Conservation (phyloP, 768 basidiomycete genomes). For the Rhizopogon vulgaris region DNA sequence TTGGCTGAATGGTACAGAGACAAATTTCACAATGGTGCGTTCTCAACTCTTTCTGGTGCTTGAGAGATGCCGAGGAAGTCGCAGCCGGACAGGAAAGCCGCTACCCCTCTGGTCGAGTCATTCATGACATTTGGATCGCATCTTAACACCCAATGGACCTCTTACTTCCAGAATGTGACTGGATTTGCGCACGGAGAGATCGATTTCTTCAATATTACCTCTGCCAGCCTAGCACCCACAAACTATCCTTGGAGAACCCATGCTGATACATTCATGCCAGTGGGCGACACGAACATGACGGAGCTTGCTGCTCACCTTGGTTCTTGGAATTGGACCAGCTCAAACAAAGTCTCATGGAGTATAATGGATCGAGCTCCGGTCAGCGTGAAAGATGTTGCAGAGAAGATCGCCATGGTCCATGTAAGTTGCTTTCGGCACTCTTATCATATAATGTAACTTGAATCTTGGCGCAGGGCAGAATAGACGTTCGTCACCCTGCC, state of each 20-base stretch:
- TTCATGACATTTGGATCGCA: slow-evolving; percentile 40
- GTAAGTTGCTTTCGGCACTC: slow-evolving; percentile 34
- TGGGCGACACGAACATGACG: slow-evolving; percentile 43
- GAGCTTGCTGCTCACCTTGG: slow-evolving; percentile 42
- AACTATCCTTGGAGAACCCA: slow-evolving; percentile 42
- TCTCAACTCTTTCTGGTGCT: background rate
- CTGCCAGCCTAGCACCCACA: slow-evolving; percentile 31
- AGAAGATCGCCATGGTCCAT: slow-evolving; percentile 55
- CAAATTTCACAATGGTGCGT: slow-evolving; percentile 63
- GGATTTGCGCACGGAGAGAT: slow-evolving; percentile 69
- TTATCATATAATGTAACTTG: background rate
- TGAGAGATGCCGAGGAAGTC: slow-evolving; percentile 2
- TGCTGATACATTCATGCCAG: slow-evolving; percentile 48
- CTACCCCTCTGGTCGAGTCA: slow-evolving; percentile 42
- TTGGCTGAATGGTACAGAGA: slow-evolving; percentile 63
- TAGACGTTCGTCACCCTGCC: slow-evolving; percentile 56
- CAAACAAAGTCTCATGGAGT: slow-evolving; percentile 59
- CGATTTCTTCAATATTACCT: slow-evolving; percentile 59
- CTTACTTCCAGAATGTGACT: slow-evolving; percentile 73
- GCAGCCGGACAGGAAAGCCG: slow-evolving; percentile 43
- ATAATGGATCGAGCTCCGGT: slow-evolving; percentile 53
- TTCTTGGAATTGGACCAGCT: slow-evolving; percentile 66
- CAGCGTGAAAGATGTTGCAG: slow-evolving; percentile 29
- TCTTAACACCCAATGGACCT: slow-evolving; percentile 39
- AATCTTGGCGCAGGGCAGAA: slow-evolving; percentile 46